Evolutionary conservation across 1,284 basidiomycete genomes (phyloP), one percentile per base, ranked within the genome.

Genomic region (Coniophora puteana): DNA sequence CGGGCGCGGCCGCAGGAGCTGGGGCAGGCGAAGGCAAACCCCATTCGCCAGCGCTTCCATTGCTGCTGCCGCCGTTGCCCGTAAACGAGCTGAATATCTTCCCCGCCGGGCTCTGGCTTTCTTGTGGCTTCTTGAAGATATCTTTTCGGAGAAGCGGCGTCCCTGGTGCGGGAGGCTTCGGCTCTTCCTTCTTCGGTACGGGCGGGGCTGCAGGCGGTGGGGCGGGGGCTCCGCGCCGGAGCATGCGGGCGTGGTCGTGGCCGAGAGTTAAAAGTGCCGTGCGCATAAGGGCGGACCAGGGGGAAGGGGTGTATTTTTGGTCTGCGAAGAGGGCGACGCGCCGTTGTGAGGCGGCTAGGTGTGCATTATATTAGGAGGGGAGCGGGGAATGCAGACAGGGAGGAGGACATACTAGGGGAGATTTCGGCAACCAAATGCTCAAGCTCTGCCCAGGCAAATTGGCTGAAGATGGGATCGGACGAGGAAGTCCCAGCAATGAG

Each of bases 251-350:
- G 49, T 85, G 85, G 54, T 89, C 84, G 1, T 66, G 59, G 5
- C 81, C 85, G 2, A 91, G 66, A 8, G 73, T 59, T 5, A 81
- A 48, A 3, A 90, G 68, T 17, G 76, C 70, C 40, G 80, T 76
- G 3, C 83, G 69, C 11, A 70, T 68, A 18, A 88, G 63, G 4
- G 69, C 69, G 22, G 65, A 67, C 85, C 87, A 90, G 4, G 84
- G 57, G 40, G 65, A 78, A 0, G 81, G 81, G 18, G 68, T 72
- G 33, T 76, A 73, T 51, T 81, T 84, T 54, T 85, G 80, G 51
- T 89, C 85, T 1, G 69, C 71, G 52, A 89, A 89, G 1, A 90
- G 59, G 0, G 74, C 70, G 1, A 71, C 67, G 6, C 86, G 70
- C 25, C 69, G 66, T 0, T 68, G 52, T 11, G 62, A 55, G 0